Evolutionary conservation across 2,329 filamentous ascomycete genomes (phyloP).

Genomic region (Venturia aucupariae): DNA sequence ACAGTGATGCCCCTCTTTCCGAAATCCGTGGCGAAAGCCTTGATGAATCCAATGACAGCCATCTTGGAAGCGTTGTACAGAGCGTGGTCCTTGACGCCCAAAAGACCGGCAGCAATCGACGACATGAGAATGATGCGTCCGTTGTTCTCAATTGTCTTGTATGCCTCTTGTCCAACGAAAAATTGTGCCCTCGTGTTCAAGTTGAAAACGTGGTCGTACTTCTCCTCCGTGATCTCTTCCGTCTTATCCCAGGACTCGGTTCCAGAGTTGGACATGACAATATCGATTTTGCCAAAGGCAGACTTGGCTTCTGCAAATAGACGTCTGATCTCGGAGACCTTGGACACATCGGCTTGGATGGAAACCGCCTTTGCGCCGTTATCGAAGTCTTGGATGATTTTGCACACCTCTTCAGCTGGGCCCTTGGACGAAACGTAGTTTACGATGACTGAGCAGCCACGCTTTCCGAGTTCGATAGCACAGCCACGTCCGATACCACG

Average conservation of each 20-base stretch:
- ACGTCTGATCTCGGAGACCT: constrained; percentile 48
- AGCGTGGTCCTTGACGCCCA: constrained; percentile 61
- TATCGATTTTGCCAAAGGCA: constrained; percentile 35
- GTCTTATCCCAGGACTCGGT: constrained; percentile 60
- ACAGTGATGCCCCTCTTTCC: constrained; percentile 59
- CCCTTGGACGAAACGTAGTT: constrained; percentile 52
- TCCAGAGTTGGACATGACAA: constrained; percentile 47
- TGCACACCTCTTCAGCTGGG: constrained; percentile 39
- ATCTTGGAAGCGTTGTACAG: constrained; percentile 65
- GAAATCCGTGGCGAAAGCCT: constrained; percentile 63
- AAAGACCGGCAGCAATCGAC: constrained; percentile 57
- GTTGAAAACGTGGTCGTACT: constrained; percentile 62
- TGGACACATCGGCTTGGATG: constrained; percentile 50
- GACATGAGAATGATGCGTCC: constrained; percentile 68
- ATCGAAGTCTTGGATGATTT: constrained; percentile 36
- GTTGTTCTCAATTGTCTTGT: constrained; percentile 59
- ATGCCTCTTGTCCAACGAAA: constrained; percentile 68
- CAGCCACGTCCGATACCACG: constrained; percentile 59
- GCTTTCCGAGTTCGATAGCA: constrained; percentile 56
- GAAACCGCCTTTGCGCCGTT: constrained; percentile 45
- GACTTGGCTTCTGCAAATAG: constrained; percentile 40
- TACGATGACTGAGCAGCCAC: constrained; percentile 55
- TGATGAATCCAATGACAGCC: constrained; percentile 63
- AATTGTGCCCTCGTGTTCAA: constrained; percentile 64
- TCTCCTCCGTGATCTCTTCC: constrained; percentile 59